Evolutionary conservation across 495 filamentous ascomycete species (phyloP).

Genomic region (Talaromyces liani): DNA sequence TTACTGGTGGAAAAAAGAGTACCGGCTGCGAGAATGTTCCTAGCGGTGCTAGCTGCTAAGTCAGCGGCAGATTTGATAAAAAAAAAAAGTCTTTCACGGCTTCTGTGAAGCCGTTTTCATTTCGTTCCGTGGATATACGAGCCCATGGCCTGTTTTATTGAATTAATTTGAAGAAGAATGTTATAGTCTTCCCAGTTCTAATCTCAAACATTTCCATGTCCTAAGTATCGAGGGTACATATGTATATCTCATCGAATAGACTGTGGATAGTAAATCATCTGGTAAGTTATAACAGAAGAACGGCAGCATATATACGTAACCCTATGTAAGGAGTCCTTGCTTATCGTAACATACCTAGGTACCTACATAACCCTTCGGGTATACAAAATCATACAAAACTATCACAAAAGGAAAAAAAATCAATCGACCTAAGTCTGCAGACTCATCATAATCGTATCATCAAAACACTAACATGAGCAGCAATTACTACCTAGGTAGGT

Average conservation of each 20-base stretch:
- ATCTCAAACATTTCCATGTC: too few species aligned
- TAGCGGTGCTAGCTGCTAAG: slow-evolving; percentile 31
- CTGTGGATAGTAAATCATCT: too few species aligned
- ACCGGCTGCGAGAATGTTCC: slow-evolving; percentile 35
- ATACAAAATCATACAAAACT: neutral
- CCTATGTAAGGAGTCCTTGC: neutral
- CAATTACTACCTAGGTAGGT: too few species aligned
- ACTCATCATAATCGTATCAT: neutral
- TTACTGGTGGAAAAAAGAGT: slow-evolving; percentile 43
- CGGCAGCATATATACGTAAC: too few species aligned
- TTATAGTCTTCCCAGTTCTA: too few species aligned
- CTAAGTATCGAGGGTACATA: too few species aligned
- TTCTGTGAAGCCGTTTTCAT: neutral
- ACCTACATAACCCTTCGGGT: neutral
- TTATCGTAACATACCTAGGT: neutral
- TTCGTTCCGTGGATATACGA: neutral
- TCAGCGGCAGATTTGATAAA: neutral
- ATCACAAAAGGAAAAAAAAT: neutral
- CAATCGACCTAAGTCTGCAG: too few species aligned
- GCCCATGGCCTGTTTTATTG: neutral
- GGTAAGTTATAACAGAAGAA: too few species aligned
- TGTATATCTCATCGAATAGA: too few species aligned
- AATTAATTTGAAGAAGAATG: too few species aligned
- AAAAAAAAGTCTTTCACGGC: neutral
- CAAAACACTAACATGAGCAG: neutral